phyloP scores from a whole-genome alignment of 768 basidiomycete species.

The Imleria badia region DNA sequence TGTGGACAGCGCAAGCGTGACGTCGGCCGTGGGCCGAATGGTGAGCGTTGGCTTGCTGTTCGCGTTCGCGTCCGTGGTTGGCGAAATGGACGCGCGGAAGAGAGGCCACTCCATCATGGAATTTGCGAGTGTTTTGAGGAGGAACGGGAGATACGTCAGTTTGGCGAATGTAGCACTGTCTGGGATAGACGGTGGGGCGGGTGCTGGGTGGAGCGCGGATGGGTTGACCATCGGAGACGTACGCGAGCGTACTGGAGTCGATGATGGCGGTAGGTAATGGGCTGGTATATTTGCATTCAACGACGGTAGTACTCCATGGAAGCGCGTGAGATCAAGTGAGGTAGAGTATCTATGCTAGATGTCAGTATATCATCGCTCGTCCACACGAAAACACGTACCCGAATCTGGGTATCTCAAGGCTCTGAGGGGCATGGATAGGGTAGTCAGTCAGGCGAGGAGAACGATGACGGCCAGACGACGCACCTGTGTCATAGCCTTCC shows the following conservation, averaged over 20 bases:
- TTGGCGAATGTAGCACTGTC: constrained; percentile 56
- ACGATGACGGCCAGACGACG: constrained; percentile 2
- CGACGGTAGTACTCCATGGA: constrained; percentile 59
- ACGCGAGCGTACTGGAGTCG: constrained; percentile 29
- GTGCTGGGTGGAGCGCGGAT: constrained; percentile 38
- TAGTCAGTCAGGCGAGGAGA: neutral
- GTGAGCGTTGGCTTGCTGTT: constrained; percentile 62
- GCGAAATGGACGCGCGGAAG: constrained; percentile 73
- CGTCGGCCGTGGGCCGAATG: constrained; percentile 72
- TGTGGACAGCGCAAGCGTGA: constrained; percentile 74
- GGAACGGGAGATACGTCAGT: constrained; percentile 79
- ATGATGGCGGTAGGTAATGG: constrained; percentile 46
- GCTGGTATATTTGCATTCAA: constrained; percentile 70
- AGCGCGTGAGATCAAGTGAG: constrained; percentile 68
- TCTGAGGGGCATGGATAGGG: constrained; percentile 41
- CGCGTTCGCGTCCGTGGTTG: constrained; percentile 19
- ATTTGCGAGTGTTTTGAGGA: constrained; percentile 78
- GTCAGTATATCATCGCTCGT: neutral
- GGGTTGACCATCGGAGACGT: constrained; percentile 37
- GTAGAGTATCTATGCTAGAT: constrained; percentile 58
- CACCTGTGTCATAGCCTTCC: constrained; percentile 87
- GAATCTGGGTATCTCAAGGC: constrained; percentile 84
- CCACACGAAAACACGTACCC: constrained; percentile 44
- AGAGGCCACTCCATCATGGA: constrained; percentile 86
- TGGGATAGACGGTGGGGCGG: constrained; percentile 44